Conservation (phyloP, 495 filamentous ascomycete genomes). For the Emericellopsis terricola region DNA sequence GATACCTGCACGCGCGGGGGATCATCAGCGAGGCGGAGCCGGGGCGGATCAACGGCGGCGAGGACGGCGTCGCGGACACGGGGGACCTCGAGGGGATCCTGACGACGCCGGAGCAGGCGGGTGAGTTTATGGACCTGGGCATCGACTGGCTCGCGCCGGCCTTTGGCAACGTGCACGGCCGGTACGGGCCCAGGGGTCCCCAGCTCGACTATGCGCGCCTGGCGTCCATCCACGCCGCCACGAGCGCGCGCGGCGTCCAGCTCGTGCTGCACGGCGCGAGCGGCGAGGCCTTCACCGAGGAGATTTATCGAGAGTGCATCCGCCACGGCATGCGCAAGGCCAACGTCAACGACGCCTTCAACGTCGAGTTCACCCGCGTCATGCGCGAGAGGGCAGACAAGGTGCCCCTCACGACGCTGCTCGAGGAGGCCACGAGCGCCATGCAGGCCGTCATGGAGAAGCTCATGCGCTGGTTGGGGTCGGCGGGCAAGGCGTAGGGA, state of each 20-base stretch:
- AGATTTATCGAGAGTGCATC: conserved; percentile 52
- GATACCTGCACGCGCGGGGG: conserved; percentile 54
- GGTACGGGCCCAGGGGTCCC: conserved; percentile 59
- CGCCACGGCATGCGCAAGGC: conserved; percentile 54
- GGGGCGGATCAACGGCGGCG: conserved; percentile 66
- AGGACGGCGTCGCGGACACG: conserved; percentile 68
- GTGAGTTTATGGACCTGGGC: conserved; percentile 59
- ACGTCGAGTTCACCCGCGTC: conserved; percentile 46
- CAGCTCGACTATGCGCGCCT: conserved; percentile 57
- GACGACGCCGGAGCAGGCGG: conserved; percentile 62
- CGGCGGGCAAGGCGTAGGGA: conserved; percentile 36
- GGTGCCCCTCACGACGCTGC: conserved; percentile 42
- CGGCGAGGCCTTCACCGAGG: conserved; percentile 56
- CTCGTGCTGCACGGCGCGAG: conserved; percentile 65
- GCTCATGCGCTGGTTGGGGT: conserved; percentile 55
- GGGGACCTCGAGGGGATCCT: conserved; percentile 53
- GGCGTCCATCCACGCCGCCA: conserved; percentile 38
- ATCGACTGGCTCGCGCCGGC: conserved; percentile 74
- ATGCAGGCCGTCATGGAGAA: conserved; percentile 64
- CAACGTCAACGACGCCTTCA: conserved; percentile 74
- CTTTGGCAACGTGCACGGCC: conserved; percentile 76
- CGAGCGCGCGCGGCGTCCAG: conserved; percentile 36
- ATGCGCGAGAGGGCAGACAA: conserved; percentile 50
- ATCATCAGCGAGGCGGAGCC: conserved; percentile 72
- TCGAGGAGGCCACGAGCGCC: conserved; percentile 51